Evolutionary conservation across 441 rosid species (phyloP), one percentile per base, ranked within the genome.

Genomic region (Jatropha podagrica): DNA sequence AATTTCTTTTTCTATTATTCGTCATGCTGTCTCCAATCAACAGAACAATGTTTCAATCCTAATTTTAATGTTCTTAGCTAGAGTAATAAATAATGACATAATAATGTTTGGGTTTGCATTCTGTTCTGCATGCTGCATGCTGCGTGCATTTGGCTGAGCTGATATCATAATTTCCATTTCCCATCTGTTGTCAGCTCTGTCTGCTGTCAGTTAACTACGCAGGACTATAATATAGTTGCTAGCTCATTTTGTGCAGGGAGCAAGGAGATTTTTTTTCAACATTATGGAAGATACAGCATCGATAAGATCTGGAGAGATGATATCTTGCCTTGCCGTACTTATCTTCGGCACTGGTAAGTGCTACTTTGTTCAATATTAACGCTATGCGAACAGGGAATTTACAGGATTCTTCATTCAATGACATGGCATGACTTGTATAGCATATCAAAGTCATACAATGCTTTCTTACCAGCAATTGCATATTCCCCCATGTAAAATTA

Each of bases 261-360:
- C 83, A 86, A 89, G 80, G 98, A 91, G 59, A 77, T 85, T 26
- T 92, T 85, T 84, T 87, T 85, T 71, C 89, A 92, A 77, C 87
- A 86, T 59, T 95, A 88, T 69, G 98, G 98, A 65, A 85, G 81
- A 72, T 86, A 84, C 76, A 81, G 88, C 85, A 90, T 95, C 26
- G 78, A 91, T 1, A 90, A 88, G 86, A 92, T 95, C 77, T 95
- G 97, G 97, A 83, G 89, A 46, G 97, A 93, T 72, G 97, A 93
- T 68, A 84, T 91, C 78, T 87, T 93, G 65, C 98, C 98, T 78
- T 96, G 98, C 55, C 98, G 97, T 63, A 79, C 87, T 74, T 96
- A 96, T 83, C 92, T 96, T 74, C 88, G 98, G 66, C 99, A 96
- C 75, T 93, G 97, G 98, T 93, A 82, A 72, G 82, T 68, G 42